Conservation (phyloP, 306 rosid genomes). For the Prunus salicina region DNA sequence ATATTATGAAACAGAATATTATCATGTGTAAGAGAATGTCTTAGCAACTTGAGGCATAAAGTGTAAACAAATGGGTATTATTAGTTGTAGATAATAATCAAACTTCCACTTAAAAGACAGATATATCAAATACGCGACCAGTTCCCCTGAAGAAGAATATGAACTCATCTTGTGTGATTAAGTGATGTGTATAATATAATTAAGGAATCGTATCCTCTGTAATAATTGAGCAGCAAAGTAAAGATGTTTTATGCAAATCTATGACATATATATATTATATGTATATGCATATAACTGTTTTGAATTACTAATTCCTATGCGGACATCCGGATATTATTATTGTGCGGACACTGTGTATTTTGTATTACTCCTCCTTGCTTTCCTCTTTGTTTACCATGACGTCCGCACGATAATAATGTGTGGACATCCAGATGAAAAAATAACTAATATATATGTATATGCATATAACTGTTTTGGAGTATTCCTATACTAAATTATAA, state of each 20-base stretch:
- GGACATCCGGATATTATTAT: too few species aligned
- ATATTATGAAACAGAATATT: constrained; percentile 9
- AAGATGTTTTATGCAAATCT: constrained; percentile 1
- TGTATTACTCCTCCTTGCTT: too few species aligned
- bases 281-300: too few species aligned
- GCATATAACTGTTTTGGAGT: too few species aligned
- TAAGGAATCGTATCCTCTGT: constrained; percentile 37
- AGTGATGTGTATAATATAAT: constrained; percentile 26
- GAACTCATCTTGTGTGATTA: constrained; percentile 12
- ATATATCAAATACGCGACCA: constrained; percentile 18
- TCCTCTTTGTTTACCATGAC: too few species aligned
- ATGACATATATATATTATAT: too few species aligned
- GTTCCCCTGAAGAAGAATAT: constrained; percentile 16
- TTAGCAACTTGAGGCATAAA: constrained; percentile 35
- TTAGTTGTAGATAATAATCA: constrained; percentile 21
- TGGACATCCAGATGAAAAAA: too few species aligned
- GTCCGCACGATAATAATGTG: too few species aligned
- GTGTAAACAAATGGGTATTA: constrained; percentile 20
- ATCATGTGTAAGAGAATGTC: constrained; percentile 30
- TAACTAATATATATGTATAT: too few species aligned
- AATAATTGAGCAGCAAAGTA: constrained; percentile 30
- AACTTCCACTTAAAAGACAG: constrained; percentile 20
- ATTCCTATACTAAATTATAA: too few species aligned
- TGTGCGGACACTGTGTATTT: too few species aligned
- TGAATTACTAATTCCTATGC: too few species aligned